These are phyloP conservation scores for Neurospora discreta DNA, from an alignment of 495 filamentous ascomycete species.

Conservation along the genomic window DNA sequence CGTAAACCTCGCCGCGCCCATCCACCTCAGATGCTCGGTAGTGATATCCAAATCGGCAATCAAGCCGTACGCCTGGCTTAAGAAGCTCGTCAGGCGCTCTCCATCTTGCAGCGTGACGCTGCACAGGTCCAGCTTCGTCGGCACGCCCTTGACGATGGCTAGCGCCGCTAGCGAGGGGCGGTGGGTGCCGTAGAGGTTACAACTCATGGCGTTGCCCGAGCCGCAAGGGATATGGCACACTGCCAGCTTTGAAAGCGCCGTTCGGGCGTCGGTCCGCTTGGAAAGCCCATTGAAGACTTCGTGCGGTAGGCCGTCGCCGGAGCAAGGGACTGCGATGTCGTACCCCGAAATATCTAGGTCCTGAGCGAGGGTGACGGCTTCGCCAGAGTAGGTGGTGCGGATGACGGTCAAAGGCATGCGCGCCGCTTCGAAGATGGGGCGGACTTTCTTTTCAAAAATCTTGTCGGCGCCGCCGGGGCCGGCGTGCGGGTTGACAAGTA, in stretches of 20 bases:
- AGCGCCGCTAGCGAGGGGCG: slow-evolving; percentile 67
- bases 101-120: slow-evolving; percentile 70
- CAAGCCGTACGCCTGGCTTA: slow-evolving; percentile 83
- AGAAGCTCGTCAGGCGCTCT: slow-evolving; percentile 65
- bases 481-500: slow-evolving; percentile 84
- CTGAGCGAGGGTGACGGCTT: slow-evolving; percentile 70
- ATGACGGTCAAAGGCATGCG: slow-evolving; percentile 67
- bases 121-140: slow-evolving; percentile 71
- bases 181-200: slow-evolving; percentile 76
- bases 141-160: slow-evolving; percentile 71
- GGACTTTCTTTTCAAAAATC: slow-evolving; percentile 63
- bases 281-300: slow-evolving; percentile 92
- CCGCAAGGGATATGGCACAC: slow-evolving; percentile 87
- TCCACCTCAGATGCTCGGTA: slow-evolving; percentile 86
- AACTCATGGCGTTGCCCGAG: slow-evolving; percentile 86
- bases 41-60: slow-evolving; percentile 82
- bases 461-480: slow-evolving; percentile 69
- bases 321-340: slow-evolving; percentile 80
- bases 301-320: slow-evolving; percentile 83
- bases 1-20: slow-evolving; percentile 77
- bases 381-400: slow-evolving; percentile 57
- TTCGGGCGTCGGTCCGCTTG: slow-evolving; percentile 59
- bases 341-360: slow-evolving; percentile 67
- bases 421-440: slow-evolving; percentile 76
- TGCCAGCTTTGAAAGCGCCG: slow-evolving; percentile 67